Conservation (phyloP, 73 alveolate genomes). For the Symbiodinium natans region DNA sequence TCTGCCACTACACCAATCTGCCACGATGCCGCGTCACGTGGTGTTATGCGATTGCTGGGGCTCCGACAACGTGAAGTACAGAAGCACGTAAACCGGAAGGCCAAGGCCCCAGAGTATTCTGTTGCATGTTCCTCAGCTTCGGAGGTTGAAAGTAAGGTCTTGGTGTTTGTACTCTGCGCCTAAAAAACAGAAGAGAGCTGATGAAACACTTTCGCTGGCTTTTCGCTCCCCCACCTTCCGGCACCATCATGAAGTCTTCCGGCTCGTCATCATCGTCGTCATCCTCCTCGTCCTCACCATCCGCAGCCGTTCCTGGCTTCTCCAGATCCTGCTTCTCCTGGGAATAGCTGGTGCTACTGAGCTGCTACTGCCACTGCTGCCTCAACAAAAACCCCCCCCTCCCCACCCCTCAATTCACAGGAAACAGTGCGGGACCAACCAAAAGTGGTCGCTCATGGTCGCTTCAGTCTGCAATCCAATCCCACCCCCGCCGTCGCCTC, state of each 20-base stretch:
- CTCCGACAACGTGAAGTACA: neutral
- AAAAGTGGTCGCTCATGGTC: too few species aligned
- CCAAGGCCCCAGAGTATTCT: slow-evolving; percentile 42
- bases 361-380: too few species aligned
- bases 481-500: neutral
- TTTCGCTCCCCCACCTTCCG: slow-evolving; percentile 7
- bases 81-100: slow-evolving; percentile 34
- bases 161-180: neutral
- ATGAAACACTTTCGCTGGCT: neutral
- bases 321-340: neutral
- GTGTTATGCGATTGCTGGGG: neutral
- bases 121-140: slow-evolving; percentile 27
- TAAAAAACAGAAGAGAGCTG: neutral
- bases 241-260: slow-evolving; percentile 69
- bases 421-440: too few species aligned
- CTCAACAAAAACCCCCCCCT: too few species aligned
- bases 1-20: neutral
- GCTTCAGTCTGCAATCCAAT: too few species aligned
- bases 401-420: too few species aligned
- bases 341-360: too few species aligned
- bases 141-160: neutral
- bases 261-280: slow-evolving; percentile 85
- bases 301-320: neutral
- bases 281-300: slow-evolving; percentile 60
- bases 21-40: neutral